Conservation (phyloP, 1,284 basidiomycete species). For the Irpex sp. region DNA sequence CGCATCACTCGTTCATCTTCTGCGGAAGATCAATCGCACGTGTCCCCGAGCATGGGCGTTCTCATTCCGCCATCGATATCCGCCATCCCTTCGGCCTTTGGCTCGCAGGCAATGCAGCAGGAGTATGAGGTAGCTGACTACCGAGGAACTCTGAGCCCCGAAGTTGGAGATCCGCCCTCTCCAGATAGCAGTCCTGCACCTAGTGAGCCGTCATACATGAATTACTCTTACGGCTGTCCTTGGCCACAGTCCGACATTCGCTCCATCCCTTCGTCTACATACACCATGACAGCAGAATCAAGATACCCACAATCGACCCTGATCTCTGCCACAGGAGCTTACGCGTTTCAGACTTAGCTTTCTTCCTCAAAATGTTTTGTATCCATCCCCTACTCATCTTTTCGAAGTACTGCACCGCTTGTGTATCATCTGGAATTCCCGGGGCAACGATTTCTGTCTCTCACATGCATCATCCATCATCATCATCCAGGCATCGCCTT, state of each 20-base stretch:
- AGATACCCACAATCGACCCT: slow-evolving; percentile 5
- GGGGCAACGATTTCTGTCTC: not conserved
- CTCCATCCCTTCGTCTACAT: slow-evolving; percentile 5
- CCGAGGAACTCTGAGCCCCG: not conserved
- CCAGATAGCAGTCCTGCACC: slow-evolving; percentile 7
- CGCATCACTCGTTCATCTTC: not conserved
- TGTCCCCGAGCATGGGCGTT: slow-evolving; percentile 15
- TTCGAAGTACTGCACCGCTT: not conserved
- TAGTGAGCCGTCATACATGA: slow-evolving; percentile 1
- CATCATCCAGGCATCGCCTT: not conserved
- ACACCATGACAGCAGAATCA: not conserved
- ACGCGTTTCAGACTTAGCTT: slow-evolving; percentile 3
- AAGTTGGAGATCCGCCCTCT: slow-evolving; percentile 3
- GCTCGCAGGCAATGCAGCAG: slow-evolving; percentile 1
- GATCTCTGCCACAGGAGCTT: not conserved
- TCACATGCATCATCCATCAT: not conserved
- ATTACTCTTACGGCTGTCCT: slow-evolving; percentile 6
- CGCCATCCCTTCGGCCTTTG: slow-evolving; percentile 4
- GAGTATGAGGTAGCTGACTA: not conserved
- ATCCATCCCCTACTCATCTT: not conserved
- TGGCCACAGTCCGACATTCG: slow-evolving; percentile 12
- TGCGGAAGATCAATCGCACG: not conserved
- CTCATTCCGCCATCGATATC: slow-evolving; percentile 14
- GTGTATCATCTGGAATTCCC: not conserved
- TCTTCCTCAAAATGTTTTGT: not conserved